A percentile compares a stretch with the other conserved stretches of the same genome.
phyloP scores from a whole-genome alignment of 768 basidiomycete genomes.

The Neoboletus brunneissimus region DNA sequence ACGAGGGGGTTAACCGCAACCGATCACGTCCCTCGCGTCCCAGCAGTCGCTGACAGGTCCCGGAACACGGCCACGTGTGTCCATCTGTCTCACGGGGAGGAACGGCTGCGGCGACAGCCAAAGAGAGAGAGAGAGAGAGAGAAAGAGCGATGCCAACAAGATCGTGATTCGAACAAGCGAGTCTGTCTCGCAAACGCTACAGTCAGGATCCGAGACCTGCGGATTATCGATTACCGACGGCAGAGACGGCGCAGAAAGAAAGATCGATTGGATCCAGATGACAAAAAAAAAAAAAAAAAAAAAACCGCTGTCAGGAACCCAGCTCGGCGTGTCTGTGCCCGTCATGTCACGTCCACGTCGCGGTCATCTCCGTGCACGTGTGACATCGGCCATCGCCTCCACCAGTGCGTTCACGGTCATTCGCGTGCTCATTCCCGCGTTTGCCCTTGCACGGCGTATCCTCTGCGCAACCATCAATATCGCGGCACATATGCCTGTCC shows the following conservation, averaged over 20 bases:
- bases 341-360: background rate
- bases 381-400: background rate
- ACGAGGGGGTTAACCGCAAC: too few relatives aligned
- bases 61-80: too few relatives aligned
- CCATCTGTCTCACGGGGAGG: too few relatives aligned
- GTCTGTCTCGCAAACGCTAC: too few relatives aligned
- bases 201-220: background rate
- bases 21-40: too few relatives aligned
- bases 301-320: too few relatives aligned
- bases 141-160: too few relatives aligned
- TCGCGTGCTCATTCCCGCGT: background rate
- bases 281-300: too few relatives aligned
- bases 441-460: background rate
- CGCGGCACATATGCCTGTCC: conserved; percentile 33
- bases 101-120: too few relatives aligned
- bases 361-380: background rate
- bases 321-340: background rate
- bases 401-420: background rate
- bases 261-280: background rate
- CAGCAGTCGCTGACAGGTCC: too few relatives aligned
- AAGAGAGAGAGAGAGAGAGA: too few relatives aligned
- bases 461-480: conserved; percentile 26
- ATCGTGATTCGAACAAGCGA: background rate
- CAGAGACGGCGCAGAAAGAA: background rate
- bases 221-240: background rate